phyloP scores from a whole-genome alignment of 768 basidiomycete genomes.

The Leccinum pellstonianum region DNA sequence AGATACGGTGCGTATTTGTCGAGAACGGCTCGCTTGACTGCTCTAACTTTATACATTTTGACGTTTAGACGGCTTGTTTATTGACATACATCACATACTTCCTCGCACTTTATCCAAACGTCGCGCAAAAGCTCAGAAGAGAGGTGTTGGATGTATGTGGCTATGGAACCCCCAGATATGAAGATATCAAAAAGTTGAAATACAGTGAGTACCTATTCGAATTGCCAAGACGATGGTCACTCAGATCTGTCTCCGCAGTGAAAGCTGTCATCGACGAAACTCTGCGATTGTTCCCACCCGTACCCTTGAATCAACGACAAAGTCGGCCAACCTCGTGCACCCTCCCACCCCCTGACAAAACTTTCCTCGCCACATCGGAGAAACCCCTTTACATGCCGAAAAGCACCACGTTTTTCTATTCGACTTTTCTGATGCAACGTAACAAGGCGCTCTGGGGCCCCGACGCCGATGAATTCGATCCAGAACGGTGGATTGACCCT shows the following conservation, averaged over 20 bases:
- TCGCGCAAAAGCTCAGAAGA: constrained; percentile 49
- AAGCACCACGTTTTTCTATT: constrained; percentile 54
- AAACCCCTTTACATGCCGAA: constrained; percentile 59
- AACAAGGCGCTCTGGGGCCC: constrained; percentile 68
- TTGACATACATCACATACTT: constrained; percentile 72
- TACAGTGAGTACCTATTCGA: constrained; percentile 49
- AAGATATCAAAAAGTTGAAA: constrained; percentile 56
- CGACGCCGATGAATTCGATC: constrained; percentile 76
- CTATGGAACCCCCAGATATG: constrained; percentile 49
- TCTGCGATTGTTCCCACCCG: constrained; percentile 74
- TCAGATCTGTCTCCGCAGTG: constrained; percentile 39
- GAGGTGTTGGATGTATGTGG: constrained; percentile 64
- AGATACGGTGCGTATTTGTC: constrained; percentile 58
- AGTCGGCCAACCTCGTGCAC: constrained; percentile 47
- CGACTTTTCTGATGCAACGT: constrained; percentile 64
- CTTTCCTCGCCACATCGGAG: constrained; percentile 37
- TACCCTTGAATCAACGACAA: constrained; percentile 70
- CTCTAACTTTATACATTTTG: neutral
- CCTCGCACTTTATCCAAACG: constrained; percentile 61
- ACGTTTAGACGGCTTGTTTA: constrained; percentile 59
- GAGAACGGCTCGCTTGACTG: neutral
- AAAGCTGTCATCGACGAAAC: constrained; percentile 79
- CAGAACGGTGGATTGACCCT: constrained; percentile 73
- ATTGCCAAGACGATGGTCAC: constrained; percentile 1
- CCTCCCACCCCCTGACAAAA: constrained; percentile 51